phyloP scores from a whole-genome alignment of 2,329 filamentous ascomycete genomes.

The Clarireedia hainanense region DNA sequence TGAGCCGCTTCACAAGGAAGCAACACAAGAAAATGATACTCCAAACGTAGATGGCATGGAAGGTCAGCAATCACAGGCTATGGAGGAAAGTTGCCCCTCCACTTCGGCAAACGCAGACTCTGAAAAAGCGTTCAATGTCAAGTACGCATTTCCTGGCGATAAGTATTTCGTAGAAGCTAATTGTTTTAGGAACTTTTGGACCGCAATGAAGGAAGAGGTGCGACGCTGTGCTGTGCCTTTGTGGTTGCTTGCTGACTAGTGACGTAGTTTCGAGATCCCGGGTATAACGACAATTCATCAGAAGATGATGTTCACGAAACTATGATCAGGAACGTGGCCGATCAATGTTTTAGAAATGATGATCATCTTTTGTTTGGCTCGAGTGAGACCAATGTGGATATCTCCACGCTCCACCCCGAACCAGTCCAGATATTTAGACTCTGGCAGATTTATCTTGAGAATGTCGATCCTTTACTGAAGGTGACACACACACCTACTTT shows the following conservation, averaged over 20 bases:
- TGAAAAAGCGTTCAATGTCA: constrained; percentile 26
- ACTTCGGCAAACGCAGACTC: constrained; percentile 21
- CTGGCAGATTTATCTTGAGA: constrained; percentile 68
- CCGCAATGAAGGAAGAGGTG: constrained; percentile 38
- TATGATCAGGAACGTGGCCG: constrained; percentile 39
- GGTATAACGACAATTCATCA: constrained; percentile 28
- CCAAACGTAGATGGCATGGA: constrained; percentile 20
- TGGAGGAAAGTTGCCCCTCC: constrained; percentile 17
- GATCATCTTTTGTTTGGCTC: constrained; percentile 47
- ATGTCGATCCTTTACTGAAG: constrained; percentile 68
- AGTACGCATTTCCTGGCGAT: constrained; percentile 22
- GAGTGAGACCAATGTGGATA: constrained; percentile 32
- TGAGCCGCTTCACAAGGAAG: constrained; percentile 23
- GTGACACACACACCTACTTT: constrained; percentile 63
- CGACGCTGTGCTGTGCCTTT: not conserved
- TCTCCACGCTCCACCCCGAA: constrained; percentile 41
- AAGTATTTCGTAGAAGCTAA: constrained; percentile 18
- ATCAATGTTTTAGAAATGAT: constrained; percentile 34
- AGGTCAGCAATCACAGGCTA: constrained; percentile 21
- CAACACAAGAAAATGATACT: constrained; percentile 15
- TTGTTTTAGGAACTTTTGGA: constrained; percentile 37
- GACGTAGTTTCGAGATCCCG: constrained; percentile 24
- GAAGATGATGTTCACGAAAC: constrained; percentile 30
- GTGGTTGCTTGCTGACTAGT: constrained; percentile 12
- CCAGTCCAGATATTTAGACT: constrained; percentile 61